Base-by-base conservation (phyloP, 805 yeast genomes). In the Suhomyces sp. region DNA sequence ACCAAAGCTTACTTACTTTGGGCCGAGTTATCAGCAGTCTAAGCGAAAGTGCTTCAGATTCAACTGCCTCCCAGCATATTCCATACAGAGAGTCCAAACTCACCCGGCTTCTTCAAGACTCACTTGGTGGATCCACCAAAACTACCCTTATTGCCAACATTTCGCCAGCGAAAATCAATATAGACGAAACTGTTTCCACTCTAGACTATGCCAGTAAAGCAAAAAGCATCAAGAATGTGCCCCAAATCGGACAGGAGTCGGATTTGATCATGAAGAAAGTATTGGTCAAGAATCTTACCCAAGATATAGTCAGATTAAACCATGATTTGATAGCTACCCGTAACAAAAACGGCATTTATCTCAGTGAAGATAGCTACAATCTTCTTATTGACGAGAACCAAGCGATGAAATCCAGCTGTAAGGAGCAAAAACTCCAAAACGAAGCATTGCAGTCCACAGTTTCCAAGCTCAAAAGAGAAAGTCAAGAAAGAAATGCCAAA, bases 191-290 rank as follows among this genome's bases (percentile, higher is more conserved):
- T 0, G 65, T 86, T 43, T 87, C 94, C 57, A 91, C 97, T 0
- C 74, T 91, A 48, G 94, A 89, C 57, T 91, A 91, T 66, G 97
- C 97, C 3, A 82, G 85, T 49, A 84, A 91, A 54, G 97, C 97
- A 2, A 88, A 89, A 57, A 85, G 83, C 56, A 89, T 91, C 54
- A 82, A 81, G 60, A 89, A 73, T 74, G 78, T 35, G 66, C 89
- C 79, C 60, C 89, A 57, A 56, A 63, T 75, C 8, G 81, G 81
- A 4, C 68, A 66, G 39, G 76, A 70, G 46, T 65, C 64, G 20
- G 75, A 75, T 10, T 48, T 68, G 35, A 63, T 81, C 8, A 61
- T 75, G 80, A 87, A 69, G 77, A 82, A 67, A 59, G 80, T 63
- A 57, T 81, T 60, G 65, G 85, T 60, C 65, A 77, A 60, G 81